Evolutionary conservation across 495 filamentous ascomycete genomes (phyloP).

Genomic region (Xylaria intraflava): DNA sequence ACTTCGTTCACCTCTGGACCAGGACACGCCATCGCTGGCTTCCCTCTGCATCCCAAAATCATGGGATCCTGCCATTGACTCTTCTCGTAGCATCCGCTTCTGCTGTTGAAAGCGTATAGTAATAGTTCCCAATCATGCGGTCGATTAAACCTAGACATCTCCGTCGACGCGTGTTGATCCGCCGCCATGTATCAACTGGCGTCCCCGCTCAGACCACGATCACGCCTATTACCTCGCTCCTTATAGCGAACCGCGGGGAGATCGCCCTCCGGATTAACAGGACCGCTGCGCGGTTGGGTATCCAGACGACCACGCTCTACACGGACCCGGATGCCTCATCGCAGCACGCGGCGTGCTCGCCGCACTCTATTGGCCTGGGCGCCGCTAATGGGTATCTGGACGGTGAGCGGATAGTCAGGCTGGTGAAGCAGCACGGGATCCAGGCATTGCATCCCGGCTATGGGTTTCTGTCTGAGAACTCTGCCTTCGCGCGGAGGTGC

Average conservation of each 20-base stretch:
- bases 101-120: not conserved
- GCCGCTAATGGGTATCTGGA: slow-evolving; percentile 81
- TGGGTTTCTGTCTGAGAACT: slow-evolving; percentile 95
- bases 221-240: slow-evolving; percentile 67
- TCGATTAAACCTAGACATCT: slow-evolving; percentile 25
- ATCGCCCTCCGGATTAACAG: slow-evolving; percentile 89
- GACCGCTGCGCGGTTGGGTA: slow-evolving; percentile 81
- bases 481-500: slow-evolving; percentile 80
- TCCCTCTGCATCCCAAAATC: not conserved
- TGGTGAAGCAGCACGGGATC: slow-evolving; percentile 79
- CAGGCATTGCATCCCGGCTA: slow-evolving; percentile 93
- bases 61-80: not conserved
- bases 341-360: slow-evolving; percentile 82
- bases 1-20: not conserved
- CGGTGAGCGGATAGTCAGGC: slow-evolving; percentile 80
- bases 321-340: slow-evolving; percentile 83
- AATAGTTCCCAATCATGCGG: slow-evolving; percentile 23
- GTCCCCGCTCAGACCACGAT: slow-evolving; percentile 25
- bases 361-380: slow-evolving; percentile 75
- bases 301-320: slow-evolving; percentile 89
- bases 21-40: not conserved
- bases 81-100: not conserved
- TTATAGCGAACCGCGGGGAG: slow-evolving; percentile 96
- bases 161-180: slow-evolving; percentile 15
- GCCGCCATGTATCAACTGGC: slow-evolving; percentile 21